These are phyloP conservation scores for Leucocoprinus leucothites DNA, from an alignment of 768 basidiomycete species.

Conservation along the genomic window DNA sequence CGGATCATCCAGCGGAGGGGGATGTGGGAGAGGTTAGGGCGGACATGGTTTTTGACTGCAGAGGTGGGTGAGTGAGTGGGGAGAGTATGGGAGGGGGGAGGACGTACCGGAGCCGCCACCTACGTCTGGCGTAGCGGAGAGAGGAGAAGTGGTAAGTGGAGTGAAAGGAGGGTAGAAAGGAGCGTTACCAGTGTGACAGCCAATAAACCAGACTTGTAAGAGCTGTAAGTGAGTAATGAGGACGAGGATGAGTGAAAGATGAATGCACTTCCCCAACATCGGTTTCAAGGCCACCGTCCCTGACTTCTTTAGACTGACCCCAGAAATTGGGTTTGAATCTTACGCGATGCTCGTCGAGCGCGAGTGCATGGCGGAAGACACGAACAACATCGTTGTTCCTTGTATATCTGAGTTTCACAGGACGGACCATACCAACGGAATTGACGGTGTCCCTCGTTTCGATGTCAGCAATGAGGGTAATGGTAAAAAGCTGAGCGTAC, in stretches of 20 bases:
- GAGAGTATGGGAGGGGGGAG: background rate
- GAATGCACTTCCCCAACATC: too few species aligned
- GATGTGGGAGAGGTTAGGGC: constrained; percentile 34
- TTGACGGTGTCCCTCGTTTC: constrained; percentile 54
- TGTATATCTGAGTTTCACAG: constrained; percentile 43
- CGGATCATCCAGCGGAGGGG: constrained; percentile 55
- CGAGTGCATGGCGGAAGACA: constrained; percentile 51
- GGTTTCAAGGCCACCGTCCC: background rate
- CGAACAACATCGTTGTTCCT: constrained; percentile 41
- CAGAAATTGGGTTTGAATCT: constrained; percentile 47
- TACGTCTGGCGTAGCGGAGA: constrained; percentile 6
- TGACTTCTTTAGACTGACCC: constrained; percentile 23
- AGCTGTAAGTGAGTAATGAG: too few species aligned
- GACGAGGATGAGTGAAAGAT: too few species aligned
- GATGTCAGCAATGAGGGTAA: too few species aligned
- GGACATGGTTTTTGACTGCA: constrained; percentile 24
- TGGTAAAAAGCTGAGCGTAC: background rate
- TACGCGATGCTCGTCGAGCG: constrained; percentile 52
- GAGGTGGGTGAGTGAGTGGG: background rate
- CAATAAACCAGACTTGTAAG: too few species aligned
- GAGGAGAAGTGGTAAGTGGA: too few species aligned
- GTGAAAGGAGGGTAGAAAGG: too few species aligned
- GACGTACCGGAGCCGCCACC: constrained; percentile 28
- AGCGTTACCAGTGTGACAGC: too few species aligned
- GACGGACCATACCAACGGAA: constrained; percentile 42